phyloP scores from a whole-genome alignment of 768 basidiomycete species.

The Phaeotremella fagi region DNA sequence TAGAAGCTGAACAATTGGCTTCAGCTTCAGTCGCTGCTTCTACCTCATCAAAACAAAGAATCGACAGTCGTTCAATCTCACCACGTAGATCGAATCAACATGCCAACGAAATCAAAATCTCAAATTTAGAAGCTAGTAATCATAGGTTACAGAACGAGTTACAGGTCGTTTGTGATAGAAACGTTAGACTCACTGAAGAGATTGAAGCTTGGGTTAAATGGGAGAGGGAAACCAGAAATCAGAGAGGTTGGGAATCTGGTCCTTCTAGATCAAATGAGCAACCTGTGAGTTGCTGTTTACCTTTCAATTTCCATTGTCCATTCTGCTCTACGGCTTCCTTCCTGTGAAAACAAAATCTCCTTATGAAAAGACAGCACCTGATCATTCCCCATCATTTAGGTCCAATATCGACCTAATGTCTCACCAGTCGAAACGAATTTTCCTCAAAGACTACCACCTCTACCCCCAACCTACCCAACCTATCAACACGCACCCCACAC shows the following conservation, averaged over 20 bases:
- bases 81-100: not conserved
- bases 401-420: too few relatives aligned
- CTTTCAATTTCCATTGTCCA: too few relatives aligned
- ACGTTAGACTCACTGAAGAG: conserved; percentile 19
- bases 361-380: too few relatives aligned
- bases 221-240: conserved; percentile 1
- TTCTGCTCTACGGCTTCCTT: too few relatives aligned
- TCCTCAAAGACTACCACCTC: too few relatives aligned
- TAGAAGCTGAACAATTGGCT: too few relatives aligned
- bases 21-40: too few relatives aligned
- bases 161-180: conserved; percentile 18
- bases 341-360: too few relatives aligned
- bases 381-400: too few relatives aligned
- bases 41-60: not conserved
- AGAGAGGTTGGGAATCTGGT: not conserved
- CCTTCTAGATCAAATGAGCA: not conserved
- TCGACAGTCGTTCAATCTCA: not conserved
- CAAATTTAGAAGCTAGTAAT: conserved; percentile 26
- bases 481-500: too few relatives aligned
- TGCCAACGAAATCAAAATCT: conserved; percentile 16
- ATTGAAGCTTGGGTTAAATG: conserved; percentile 18
- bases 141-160: conserved; percentile 25
- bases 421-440: too few relatives aligned
- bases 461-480: too few relatives aligned
- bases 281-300: not conserved